Base-by-base conservation (phyloP, 1,284 basidiomycete genomes). In the Sporisorium reilianum region DNA sequence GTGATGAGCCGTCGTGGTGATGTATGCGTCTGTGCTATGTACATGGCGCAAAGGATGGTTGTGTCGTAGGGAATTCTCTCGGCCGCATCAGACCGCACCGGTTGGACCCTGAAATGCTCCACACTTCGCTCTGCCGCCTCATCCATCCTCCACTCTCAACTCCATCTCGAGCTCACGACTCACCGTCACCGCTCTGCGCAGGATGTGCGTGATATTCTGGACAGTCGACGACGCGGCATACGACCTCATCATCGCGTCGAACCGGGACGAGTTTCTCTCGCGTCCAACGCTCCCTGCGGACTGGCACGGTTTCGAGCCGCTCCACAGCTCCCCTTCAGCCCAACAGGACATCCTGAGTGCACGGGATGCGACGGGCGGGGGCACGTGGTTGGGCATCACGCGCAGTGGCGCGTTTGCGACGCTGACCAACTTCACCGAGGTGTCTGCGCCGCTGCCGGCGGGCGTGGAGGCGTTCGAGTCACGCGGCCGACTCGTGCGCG, bases 361-460 rank as follows among this genome's bases (percentile, higher is more conserved):
- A 0, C 25, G 73, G 7, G 68, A 80, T 26, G 32, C 66, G 0
- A 66, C 56, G 0, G 79, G 78, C 3, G 80, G 80, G 5, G 80
- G 80, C 0, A 82, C 80, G 1, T 82, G 80, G 80, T 42, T 82
- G 4, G 80, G 80, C 5, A 52, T 81, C 25, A 76, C 71, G 0
- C 25, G 45, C 1, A 58, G 67, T 12, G 80, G 80, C 9, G 34
- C 56, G 0, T 76, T 79, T 56, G 78, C 69, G 0, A 65, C 68
- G 10, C 53, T 82, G 18, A 80, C 78, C n/a, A 82, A 82, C 61
- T 80, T 69, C 34, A 80, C 78, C 7, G 79, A 82, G 52, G 32
- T 32, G 0, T 45, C 68, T 2, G 62, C 77, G 12, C 54, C 69
- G 3, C 12, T 72, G 3, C 69, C 78, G 1, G 38, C 34, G 9